Evolutionary conservation across 805 yeast genomes (phyloP), one percentile per base, ranked within the genome.

Genomic region (Zygosaccharomyces pseudorouxii): DNA sequence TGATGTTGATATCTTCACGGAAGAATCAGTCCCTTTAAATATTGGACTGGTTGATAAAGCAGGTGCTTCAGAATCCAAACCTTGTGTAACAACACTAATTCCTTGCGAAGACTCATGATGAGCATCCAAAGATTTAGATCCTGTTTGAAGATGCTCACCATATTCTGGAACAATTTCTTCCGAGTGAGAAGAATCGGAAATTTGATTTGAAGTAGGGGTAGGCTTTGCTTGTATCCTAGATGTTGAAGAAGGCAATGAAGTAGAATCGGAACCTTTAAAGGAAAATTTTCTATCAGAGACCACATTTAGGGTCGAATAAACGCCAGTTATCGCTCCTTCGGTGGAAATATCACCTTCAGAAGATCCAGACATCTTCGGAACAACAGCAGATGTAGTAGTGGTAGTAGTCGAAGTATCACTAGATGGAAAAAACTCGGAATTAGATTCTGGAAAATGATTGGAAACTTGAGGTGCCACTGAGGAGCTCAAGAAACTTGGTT

Each of bases 121-220:
- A 12, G 14, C 12, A 10, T 40, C 25, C 3, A 33, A 27, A 20
- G 25, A 12, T 20, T 36, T 27, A 12, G 39, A 30, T 20, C 48
- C 50, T 36, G 53, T 47, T 33, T 50, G 48, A 16, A 47, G 31
- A 31, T 50, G 36, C 14, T 33, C 43, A 19, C 28, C 37, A 20
- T 45, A 49, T 18, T 35, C 46, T 19, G 53, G 53, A 16, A 45
- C 23, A 18, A 36, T 30, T 22, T 27, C 45, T 42, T 37, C 36
- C 8, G 29, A 19, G 36, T 33, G 36, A 12, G 19, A 23, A 35
- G 28, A n/a, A 10, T 46, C 42, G 11, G 53, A 50, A n/a, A 40
- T 37, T 8, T 43, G 44, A 27, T 30, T 16, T 20, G 45, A 47
- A 10, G 50, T 47, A 12, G 53, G 50, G 8, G 53, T 50, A 6